A percentile compares a stretch with the other conserved stretches of the same genome.
Evolutionary conservation across 495 filamentous ascomycete genomes (phyloP).

Genomic region (Aspergillus asperescens): DNA sequence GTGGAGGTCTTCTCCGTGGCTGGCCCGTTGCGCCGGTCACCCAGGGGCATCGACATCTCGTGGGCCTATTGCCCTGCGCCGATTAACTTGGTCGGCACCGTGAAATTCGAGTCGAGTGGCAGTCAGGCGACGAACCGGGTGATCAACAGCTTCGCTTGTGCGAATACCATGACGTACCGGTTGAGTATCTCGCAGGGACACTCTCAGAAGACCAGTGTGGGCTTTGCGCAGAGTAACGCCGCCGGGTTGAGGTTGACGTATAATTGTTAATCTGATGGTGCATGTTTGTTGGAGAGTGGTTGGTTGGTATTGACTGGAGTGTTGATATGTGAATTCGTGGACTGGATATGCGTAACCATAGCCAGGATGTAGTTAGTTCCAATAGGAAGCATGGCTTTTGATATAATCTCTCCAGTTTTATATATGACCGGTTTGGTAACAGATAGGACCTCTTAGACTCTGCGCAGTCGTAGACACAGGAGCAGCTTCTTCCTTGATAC

Average conservation of each 20-base stretch:
- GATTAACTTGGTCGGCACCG: constrained; percentile 4
- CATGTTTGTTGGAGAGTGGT: too few species aligned
- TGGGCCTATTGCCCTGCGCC: constrained; percentile 10
- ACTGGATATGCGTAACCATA: neutral
- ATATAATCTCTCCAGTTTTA: too few species aligned
- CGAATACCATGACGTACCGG: constrained; percentile 3
- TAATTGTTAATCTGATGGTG: constrained; percentile 13
- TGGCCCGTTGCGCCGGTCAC: constrained; percentile 9
- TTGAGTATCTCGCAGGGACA: constrained; percentile 9
- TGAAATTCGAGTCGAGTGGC: constrained; percentile 1
- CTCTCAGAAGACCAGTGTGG: constrained; percentile 1
- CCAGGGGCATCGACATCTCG: constrained; percentile 7
- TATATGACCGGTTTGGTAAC: neutral
- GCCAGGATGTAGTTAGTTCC: too few species aligned
- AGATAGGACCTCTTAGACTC: neutral
- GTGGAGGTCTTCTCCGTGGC: constrained; percentile 8
- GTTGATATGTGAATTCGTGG: neutral
- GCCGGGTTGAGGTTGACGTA: constrained; percentile 9
- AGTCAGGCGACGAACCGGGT: constrained; percentile 1
- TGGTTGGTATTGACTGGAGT: neutral
- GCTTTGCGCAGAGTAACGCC: neutral
- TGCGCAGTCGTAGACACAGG: neutral
- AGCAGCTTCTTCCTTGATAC: too few species aligned
- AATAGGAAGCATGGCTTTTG: too few species aligned
- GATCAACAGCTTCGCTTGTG: constrained; percentile 11